Percentiles rank a stretch among this genome's conserved stretches.
Evolutionary conservation across 2,329 filamentous ascomycete genomes (phyloP).

Genomic region (Penicillium sp.): DNA sequence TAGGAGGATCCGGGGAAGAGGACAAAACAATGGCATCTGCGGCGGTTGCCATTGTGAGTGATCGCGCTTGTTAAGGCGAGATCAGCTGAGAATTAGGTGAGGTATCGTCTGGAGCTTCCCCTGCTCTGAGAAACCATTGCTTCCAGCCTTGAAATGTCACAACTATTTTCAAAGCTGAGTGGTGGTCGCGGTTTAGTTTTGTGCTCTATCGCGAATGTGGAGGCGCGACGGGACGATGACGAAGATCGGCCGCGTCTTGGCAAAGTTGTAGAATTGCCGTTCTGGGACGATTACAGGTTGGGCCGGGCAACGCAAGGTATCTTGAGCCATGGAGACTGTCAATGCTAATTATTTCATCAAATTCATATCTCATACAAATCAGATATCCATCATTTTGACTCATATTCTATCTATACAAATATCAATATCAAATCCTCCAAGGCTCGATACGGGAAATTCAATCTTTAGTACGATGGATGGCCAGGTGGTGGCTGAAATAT

Average conservation of each 20-base stretch:
- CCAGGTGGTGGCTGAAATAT: background rate
- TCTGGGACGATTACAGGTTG: slow-evolving; percentile 27
- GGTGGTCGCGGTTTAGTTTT: background rate
- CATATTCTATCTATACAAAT: no score
- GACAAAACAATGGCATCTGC: slow-evolving; percentile 42
- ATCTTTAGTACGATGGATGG: background rate
- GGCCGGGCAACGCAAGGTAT: slow-evolving; percentile 35
- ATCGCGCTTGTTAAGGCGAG: slow-evolving; percentile 1
- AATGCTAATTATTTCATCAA: background rate
- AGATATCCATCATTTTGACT: no score
- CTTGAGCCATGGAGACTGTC: background rate
- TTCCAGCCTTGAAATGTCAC: background rate
- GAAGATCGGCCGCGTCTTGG: slow-evolving; percentile 24
- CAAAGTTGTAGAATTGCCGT: slow-evolving; percentile 33
- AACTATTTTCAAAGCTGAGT: background rate
- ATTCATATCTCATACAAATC: background rate
- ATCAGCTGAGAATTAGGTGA: background rate
- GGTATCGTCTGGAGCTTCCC: background rate
- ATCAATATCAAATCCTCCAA: background rate
- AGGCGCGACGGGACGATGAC: slow-evolving; percentile 8
- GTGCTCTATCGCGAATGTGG: background rate
- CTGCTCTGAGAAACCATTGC: background rate
- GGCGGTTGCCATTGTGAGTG: slow-evolving; percentile 36
- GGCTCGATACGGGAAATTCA: background rate
- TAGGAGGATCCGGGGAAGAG: slow-evolving; percentile 41